phyloP scores from a whole-genome alignment of 441 rosid species.

The Euphorbia celastroides region DNA sequence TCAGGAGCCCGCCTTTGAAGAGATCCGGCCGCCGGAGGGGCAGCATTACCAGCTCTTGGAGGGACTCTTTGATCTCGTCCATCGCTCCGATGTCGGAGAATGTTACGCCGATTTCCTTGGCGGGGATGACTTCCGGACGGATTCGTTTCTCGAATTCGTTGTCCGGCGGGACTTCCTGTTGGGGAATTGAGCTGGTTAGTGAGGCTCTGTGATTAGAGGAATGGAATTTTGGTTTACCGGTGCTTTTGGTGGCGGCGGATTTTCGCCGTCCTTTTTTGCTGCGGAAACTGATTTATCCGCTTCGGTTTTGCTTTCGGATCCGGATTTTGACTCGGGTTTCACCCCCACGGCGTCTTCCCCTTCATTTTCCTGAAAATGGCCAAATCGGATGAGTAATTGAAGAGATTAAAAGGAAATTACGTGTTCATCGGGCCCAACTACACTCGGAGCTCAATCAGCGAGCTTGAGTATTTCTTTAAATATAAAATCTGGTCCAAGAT shows the following conservation, averaged over 20 bases:
- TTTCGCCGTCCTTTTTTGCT: conserved; percentile 59
- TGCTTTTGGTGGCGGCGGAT: conserved; percentile 53
- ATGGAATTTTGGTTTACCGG: conserved; percentile 35
- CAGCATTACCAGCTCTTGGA: conserved; percentile 98
- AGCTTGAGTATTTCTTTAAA: no score
- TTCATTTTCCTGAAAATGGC: conserved; percentile 42
- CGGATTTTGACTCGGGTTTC: conserved; percentile 55
- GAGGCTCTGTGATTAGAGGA: background rate
- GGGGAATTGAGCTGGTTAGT: background rate
- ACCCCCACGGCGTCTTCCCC: conserved; percentile 38
- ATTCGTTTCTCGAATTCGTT: conserved; percentile 95
- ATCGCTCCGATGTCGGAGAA: conserved; percentile 91
- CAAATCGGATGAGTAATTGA: no score
- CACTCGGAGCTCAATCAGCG: no score
- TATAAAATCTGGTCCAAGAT: no score
- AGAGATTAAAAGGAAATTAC: no score
- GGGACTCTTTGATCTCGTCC: conserved; percentile 88
- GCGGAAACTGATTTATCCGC: conserved; percentile 44
- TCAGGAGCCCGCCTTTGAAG: conserved; percentile 93
- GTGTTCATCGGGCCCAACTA: no score
- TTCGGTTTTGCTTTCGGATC: conserved; percentile 48
- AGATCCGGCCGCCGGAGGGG: conserved; percentile 96
- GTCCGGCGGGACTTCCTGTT: conserved; percentile 82
- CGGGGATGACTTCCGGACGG: conserved; percentile 96
- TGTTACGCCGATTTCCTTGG: conserved; percentile 90